A percentile compares a stretch with the other conserved stretches of the same genome.
phyloP scores from a whole-genome alignment of 2,329 filamentous ascomycete species.

The Ceratocystis alfenasii region DNA sequence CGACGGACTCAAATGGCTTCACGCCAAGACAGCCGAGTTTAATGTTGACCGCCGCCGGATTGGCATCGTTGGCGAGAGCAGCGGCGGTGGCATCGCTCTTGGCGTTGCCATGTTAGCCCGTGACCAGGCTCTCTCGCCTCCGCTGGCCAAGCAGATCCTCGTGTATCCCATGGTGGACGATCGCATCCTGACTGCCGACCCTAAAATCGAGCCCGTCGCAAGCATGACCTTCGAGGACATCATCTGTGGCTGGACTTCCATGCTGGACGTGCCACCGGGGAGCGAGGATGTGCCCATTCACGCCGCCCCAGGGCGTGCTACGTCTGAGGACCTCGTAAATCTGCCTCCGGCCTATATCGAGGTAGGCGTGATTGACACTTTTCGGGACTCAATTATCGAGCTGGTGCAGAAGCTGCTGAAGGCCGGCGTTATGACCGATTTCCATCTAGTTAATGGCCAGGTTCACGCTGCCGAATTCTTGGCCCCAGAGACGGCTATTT shows the following conservation, averaged over 20 bases:
- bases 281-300: slow-evolving; percentile 23
- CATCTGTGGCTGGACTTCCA: slow-evolving; percentile 25
- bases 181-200: slow-evolving; percentile 24
- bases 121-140: slow-evolving; percentile 25
- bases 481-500: slow-evolving; percentile 8
- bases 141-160: slow-evolving; percentile 28
- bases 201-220: slow-evolving; percentile 12
- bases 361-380: slow-evolving; percentile 32
- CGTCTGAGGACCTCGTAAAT: slow-evolving; percentile 23
- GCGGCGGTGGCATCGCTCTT: slow-evolving; percentile 24
- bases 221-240: slow-evolving; percentile 24
- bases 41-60: slow-evolving; percentile 24
- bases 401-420: slow-evolving; percentile 29
- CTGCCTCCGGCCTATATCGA: slow-evolving; percentile 33
- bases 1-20: slow-evolving; percentile 26
- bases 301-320: slow-evolving; percentile 25
- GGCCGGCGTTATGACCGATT: slow-evolving; percentile 30
- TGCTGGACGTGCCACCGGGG: slow-evolving; percentile 20
- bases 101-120: slow-evolving; percentile 32
- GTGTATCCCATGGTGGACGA: slow-evolving; percentile 31
- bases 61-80: slow-evolving; percentile 24
- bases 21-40: slow-evolving; percentile 24
- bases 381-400: slow-evolving; percentile 28
- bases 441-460: slow-evolving; percentile 33
- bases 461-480: slow-evolving; percentile 27